phyloP scores from a whole-genome alignment of 2,329 filamentous ascomycete species.

The Penicillium aurantiogriseum region DNA sequence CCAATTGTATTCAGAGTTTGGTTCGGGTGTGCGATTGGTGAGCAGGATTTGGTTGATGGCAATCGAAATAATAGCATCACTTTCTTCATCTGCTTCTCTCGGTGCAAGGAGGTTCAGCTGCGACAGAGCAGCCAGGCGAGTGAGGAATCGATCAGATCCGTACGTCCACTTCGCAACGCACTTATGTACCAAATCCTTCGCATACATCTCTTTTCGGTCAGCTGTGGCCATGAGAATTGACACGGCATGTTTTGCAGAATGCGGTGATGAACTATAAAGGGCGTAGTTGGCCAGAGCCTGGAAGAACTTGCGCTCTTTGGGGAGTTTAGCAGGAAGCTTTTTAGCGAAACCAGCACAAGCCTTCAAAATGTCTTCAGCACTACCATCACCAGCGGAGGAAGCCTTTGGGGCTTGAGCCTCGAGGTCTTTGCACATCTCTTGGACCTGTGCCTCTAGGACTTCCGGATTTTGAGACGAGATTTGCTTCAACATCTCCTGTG shows the following conservation, averaged over 20 bases:
- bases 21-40: constrained; percentile 58
- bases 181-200: constrained; percentile 76
- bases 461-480: constrained; percentile 88
- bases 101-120: constrained; percentile 74
- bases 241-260: constrained; percentile 89
- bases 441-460: constrained; percentile 88
- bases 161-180: constrained; percentile 73
- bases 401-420: constrained; percentile 74
- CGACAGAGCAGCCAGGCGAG: constrained; percentile 51
- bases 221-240: constrained; percentile 79
- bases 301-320: constrained; percentile 74
- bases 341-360: constrained; percentile 89
- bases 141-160: constrained; percentile 70
- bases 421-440: constrained; percentile 84
- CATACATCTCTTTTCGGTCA: constrained; percentile 78
- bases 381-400: constrained; percentile 64
- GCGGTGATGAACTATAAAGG: constrained; percentile 74
- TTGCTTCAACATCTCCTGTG: constrained; percentile 86
- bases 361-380: constrained; percentile 86
- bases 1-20: constrained; percentile 63
- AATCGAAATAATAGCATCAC: constrained; percentile 76
- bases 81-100: constrained; percentile 68
- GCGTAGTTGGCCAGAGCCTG: constrained; percentile 81
- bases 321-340: constrained; percentile 80
- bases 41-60: constrained; percentile 72